Evolutionary conservation across 2,329 filamentous ascomycete species (phyloP), one percentile per base, ranked within the genome.

Genomic region (Fusarium sp.): DNA sequence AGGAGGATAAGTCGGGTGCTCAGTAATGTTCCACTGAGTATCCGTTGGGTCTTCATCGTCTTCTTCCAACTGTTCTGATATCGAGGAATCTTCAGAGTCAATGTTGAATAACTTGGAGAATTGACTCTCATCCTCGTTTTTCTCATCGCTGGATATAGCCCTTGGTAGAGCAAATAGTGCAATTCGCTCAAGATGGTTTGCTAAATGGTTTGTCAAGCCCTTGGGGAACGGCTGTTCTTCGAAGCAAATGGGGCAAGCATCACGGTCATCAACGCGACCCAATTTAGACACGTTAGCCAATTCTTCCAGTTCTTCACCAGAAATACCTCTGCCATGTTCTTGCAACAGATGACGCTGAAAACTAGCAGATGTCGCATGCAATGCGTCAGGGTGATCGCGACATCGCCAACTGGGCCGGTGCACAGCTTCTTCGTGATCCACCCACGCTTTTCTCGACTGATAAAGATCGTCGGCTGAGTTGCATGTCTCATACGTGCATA

Each of bases 101-200:
- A 28, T 47, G 2, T 28, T 47, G 18, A 47, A 47, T 0, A 47
- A 22, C 0, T 28, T 22, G 24, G 44, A 28, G 2, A 47, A 11
- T 0, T 47, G 24, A 0, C 24, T 28, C 0, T 14, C 18, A 14
- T 28, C 44, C 44, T 0, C 0, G 24, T 28, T 47, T 0, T 47
- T 47, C 0, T 28, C 44, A 0, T 47, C 8, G 7, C 0, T 1
- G 8, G 24, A 20, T 20, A 22, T 47, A 0, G 8, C 7, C 4
- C 6, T 47, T 0, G 44, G 44, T 0, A 28, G 13, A 22, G 44
- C 0, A 5, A 47, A 47, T 1, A 47, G 4, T 20, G 44, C 24
- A 15, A 47, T 47, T 10, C 44, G 8, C 44, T 47, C 24, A 6
- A 47, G 44, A 15, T 47, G 44, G 24, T 47, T 47, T 14, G 44